phyloP scores from a whole-genome alignment of 140 eudicot genomes.

The Erigeron philadelphicus region DNA sequence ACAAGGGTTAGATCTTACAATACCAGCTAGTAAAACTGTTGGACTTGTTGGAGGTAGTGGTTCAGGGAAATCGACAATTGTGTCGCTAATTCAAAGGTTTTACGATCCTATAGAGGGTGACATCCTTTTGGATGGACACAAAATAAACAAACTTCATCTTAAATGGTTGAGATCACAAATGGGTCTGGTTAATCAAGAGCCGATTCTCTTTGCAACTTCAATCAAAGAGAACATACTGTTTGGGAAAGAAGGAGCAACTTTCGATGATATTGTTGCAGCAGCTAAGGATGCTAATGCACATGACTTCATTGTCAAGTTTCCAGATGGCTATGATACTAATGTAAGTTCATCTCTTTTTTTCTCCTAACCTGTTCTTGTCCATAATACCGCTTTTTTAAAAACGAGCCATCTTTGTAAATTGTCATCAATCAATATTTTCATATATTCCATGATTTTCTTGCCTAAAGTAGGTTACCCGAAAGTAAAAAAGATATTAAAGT shows the following conservation, averaged over 20 bases:
- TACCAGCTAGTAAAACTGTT: slow-evolving; percentile 39
- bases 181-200: slow-evolving; percentile 53
- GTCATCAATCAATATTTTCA: no score
- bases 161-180: slow-evolving; percentile 50
- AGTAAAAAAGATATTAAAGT: background rate
- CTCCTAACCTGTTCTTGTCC: background rate
- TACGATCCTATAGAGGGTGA: slow-evolving; percentile 53
- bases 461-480: background rate
- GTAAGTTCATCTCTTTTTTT: slow-evolving; percentile 20
- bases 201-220: slow-evolving; percentile 49
- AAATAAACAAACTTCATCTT: slow-evolving; percentile 43
- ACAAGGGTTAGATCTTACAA: slow-evolving; percentile 40
- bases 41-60: slow-evolving; percentile 60
- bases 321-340: slow-evolving; percentile 49
- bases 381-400: background rate
- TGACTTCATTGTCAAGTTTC: slow-evolving; percentile 45
- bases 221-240: slow-evolving; percentile 46
- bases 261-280: slow-evolving; percentile 42
- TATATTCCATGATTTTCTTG: background rate
- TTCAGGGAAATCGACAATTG: slow-evolving; percentile 45
- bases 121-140: slow-evolving; percentile 38
- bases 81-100: slow-evolving; percentile 45
- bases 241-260: slow-evolving; percentile 45
- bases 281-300: slow-evolving; percentile 56
- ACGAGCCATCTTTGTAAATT: background rate